A percentile compares a stretch with the other conserved stretches of the same genome.
Evolutionary conservation across 805 yeast species (phyloP).

Genomic region (Kodamaea neixiangensis): DNA sequence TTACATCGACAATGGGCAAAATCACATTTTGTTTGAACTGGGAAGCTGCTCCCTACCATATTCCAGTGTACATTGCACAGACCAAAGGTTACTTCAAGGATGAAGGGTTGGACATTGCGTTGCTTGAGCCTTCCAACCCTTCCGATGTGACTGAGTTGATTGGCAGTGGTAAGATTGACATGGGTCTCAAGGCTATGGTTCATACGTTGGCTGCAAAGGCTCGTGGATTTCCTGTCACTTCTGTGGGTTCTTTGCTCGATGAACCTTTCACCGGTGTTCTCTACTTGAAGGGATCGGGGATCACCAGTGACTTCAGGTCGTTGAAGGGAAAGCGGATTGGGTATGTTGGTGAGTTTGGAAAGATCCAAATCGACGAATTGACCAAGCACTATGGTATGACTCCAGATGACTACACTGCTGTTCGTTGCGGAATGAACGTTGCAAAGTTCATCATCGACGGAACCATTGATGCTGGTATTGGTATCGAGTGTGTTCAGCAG

Average conservation of each 20-base stretch:
- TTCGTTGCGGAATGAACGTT: slow-evolving; percentile 61
- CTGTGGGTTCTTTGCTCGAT: slow-evolving; percentile 55
- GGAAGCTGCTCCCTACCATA: slow-evolving; percentile 58
- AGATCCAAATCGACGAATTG: slow-evolving; percentile 57
- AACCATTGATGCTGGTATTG: slow-evolving; percentile 57
- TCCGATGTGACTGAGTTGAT: slow-evolving; percentile 59
- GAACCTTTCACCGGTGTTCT: slow-evolving; percentile 61
- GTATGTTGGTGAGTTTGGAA: slow-evolving; percentile 61
- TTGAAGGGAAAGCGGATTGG: slow-evolving; percentile 56
- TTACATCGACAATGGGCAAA: slow-evolving; percentile 43
- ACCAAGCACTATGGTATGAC: slow-evolving; percentile 58
- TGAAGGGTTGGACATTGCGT: slow-evolving; percentile 51
- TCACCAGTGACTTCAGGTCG: slow-evolving; percentile 51
- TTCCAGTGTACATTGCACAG: slow-evolving; percentile 53
- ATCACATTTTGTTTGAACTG: slow-evolving; percentile 55
- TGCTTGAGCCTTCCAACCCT: slow-evolving; percentile 57
- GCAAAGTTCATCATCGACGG: slow-evolving; percentile 58
- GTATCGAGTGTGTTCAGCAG: slow-evolving; percentile 61
- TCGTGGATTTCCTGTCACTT: slow-evolving; percentile 57
- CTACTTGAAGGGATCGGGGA: slow-evolving; percentile 52
- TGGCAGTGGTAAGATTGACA: slow-evolving; percentile 58
- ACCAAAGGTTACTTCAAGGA: slow-evolving; percentile 52
- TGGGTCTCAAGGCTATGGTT: slow-evolving; percentile 63
- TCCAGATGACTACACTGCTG: slow-evolving; percentile 57
- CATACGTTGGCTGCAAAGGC: slow-evolving; percentile 63